A percentile compares a stretch with the other conserved stretches of the same genome.
Conservation (phyloP, 116 monocot genomes). For the Phalaenopsis hybrid region DNA sequence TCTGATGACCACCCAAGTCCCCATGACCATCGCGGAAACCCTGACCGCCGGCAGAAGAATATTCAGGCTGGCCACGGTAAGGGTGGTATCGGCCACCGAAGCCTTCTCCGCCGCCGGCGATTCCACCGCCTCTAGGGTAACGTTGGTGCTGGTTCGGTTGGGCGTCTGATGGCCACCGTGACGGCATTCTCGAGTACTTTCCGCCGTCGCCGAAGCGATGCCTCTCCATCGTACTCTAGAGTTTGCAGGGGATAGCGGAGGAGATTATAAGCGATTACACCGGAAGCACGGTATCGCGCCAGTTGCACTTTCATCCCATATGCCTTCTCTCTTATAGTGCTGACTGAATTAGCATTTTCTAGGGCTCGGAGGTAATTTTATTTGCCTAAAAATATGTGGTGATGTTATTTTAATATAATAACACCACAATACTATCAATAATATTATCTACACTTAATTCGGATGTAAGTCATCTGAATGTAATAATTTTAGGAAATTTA, state of each 20-base stretch:
- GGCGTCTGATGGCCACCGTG: conserved; percentile 39
- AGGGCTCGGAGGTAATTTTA: too few relatives aligned
- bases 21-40: conserved; percentile 17
- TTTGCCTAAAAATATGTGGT: too few relatives aligned
- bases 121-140: conserved; percentile 25
- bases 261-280: not conserved
- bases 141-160: conserved; percentile 28
- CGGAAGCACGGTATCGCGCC: not conserved
- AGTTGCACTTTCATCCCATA: too few relatives aligned
- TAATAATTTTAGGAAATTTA: too few relatives aligned
- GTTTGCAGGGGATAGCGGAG: not conserved
- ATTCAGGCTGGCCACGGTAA: conserved; percentile 24
- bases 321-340: too few relatives aligned
- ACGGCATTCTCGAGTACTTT: conserved; percentile 10
- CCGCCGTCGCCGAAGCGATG: conserved; percentile 17
- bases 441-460: too few relatives aligned
- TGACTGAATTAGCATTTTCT: too few relatives aligned
- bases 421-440: too few relatives aligned
- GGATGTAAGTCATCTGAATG: too few relatives aligned
- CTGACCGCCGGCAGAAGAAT: conserved; percentile 17
- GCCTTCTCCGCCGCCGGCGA: conserved; percentile 16
- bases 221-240: conserved; percentile 18
- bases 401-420: too few relatives aligned
- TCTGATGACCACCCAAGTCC: conserved; percentile 7
- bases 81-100: conserved; percentile 34